Base-by-base conservation (phyloP, 768 basidiomycete species). In the Mycena latifolia region DNA sequence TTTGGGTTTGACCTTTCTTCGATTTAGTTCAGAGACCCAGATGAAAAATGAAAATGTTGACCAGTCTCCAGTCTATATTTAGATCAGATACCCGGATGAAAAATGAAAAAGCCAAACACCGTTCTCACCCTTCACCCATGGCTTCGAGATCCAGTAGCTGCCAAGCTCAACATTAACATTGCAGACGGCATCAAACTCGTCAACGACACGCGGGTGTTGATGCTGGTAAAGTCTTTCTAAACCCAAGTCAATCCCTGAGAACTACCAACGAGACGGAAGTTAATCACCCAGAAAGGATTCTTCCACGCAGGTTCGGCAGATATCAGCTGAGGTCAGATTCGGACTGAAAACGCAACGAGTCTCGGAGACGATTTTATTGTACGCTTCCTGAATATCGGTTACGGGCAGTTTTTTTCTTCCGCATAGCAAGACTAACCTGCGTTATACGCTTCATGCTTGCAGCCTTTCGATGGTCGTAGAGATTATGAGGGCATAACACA, bases 141-240 rank as follows among this genome's bases (percentile, higher is more conserved):
- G 75, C 73, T 90, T 93, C 0, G 94, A 95, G 72, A 95, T 87
- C 89, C 90, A 93, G 74, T 83, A 89, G 9, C 86, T 85, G 18
- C 69, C 66, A 18, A 77, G 75, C 60, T 85, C 85, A 15, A 78
- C 78, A 5, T 78, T 77, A 12, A 81, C 77, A 28, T 83, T 79
- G 41, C 81, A 81, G 8, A 87, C 74, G 5, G 83, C 80, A 51
- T 93, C 89, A 61, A 93, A 91, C 58, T 81, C 75, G 28, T 80
- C 75, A 0, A 92, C 88, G n/a, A 84, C 74, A 47, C 79, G 82
- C 27, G 90, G 88, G 74, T 95, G 93, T 67, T 90, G 83, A 20
- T 85, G 79, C 67, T 86, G 85, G 75, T 95, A 95, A 20, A 90
- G 75, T 67, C 84, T 86, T 73, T 93, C 93, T 94, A 63, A 39